Evolutionary conservation across 2,329 filamentous ascomycete species (phyloP), one percentile per base, ranked within the genome.

Genomic region (Macrophomina tecta): DNA sequence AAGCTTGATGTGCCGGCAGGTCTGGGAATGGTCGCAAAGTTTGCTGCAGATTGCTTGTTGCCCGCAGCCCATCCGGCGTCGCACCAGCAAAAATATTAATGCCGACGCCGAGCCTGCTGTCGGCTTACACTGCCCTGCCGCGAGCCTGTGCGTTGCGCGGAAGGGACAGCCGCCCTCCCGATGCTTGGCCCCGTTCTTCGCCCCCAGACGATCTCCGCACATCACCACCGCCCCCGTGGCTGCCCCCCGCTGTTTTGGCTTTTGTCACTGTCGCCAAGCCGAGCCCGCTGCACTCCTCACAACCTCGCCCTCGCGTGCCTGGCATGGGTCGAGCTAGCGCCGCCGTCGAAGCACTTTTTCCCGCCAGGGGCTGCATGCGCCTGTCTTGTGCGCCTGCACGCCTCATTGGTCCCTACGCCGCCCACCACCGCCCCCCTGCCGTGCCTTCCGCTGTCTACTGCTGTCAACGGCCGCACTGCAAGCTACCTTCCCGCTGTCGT

Each of bases 11-110:
- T 12, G 7, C 23, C 23, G 58, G 42, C 42, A 36, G 30, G 36
- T 62, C 45, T 62, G 58, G 58, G 58, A 14, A 49, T 36, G 45
- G 58, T 49, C n/a, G 30, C 58, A 23, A 62, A 62, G 58, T 62
- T 36, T 49, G 58, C 32, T 62, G 58, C 42, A 49, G 42, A 62
- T 49, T 48, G 45, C 48, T 61, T 61, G 56, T 61, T 23, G 56
- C 56, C 34, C 40, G 38, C 32, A 46, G 56, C 56, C 40, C 55
- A 38, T 55, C 16, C 38, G 52, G 16, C 30, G 58, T 62, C 58
- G 58, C 58, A 49, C 58, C 58, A 62, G n/a, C 12, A 55, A 60
- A 62, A 62, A 62, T 18, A 62, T 36, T 14, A 18, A 48, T 42
- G 56, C 56, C 56, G 56, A 46, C 28, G 56, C 56, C 56, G 56